Evolutionary conservation across 1,284 basidiomycete species (phyloP), one percentile per base, ranked within the genome.

Genomic region (Lignosus rhinocerotis): DNA sequence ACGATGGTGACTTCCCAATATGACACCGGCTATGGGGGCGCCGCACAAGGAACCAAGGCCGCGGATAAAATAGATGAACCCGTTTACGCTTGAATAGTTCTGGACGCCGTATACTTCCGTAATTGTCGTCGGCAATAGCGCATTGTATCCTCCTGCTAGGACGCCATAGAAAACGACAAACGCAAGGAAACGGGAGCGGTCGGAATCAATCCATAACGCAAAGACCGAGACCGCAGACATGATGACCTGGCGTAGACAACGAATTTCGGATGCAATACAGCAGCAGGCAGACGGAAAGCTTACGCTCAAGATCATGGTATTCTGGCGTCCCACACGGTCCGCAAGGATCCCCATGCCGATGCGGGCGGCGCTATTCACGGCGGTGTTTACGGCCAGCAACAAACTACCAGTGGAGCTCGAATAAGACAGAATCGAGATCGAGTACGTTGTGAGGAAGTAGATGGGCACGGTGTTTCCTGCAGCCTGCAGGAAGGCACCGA

Each of bases 401-500:
- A 76, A 55, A 69, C 74, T 76, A 21, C 73, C 77, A 1, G 73
- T 76, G 2, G 70, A 70, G 38, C 68, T 64, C 6, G 78, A 74
- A 59, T 76, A 76, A 21, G 69, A 65, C 12, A 80, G 67, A 6
- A 80, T 73, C 10, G 75, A 72, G 12, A 72, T 69, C 7, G 76
- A 76, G 67, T 79, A 80, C 6, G 76, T 76, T 0, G 75, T 73
- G 58, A 79, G 67, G 65, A 78, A 80, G 58, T 78, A 78, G 14
- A 75, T 67, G 1, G 78, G 79, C 33, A 80, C 73, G 56, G 77
- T 70, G 58, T 80, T 79, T 10, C 78, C 78, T 7, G 77, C 77
- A 4, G 78, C 78, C 59, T 80, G 78, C 21, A 79, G 62, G 53
- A 80, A 75, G 0, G 78, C 74, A 7, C 75, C 77, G 1, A 77